Percentiles rank a stretch among this genome's conserved stretches.
phyloP scores from a whole-genome alignment of 805 yeast species.

The Yamadazyma sp. region DNA sequence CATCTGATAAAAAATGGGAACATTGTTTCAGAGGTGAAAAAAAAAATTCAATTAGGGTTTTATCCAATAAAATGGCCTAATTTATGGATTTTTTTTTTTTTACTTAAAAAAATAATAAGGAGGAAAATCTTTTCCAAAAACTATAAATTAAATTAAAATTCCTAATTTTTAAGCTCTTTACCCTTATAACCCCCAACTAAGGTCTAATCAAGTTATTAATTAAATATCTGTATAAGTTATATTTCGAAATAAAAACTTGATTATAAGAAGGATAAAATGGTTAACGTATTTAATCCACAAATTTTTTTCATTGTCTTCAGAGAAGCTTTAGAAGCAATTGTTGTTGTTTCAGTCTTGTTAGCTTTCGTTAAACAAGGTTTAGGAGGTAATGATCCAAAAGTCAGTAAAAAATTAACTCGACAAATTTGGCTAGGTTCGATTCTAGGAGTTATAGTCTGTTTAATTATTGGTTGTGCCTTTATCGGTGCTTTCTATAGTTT shows the following conservation, averaged over 20 bases:
- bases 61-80: too few relatives aligned
- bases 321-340: constrained; percentile 90
- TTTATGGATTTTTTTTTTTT: too few relatives aligned
- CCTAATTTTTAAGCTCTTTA: too few relatives aligned
- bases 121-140: too few relatives aligned
- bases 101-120: too few relatives aligned
- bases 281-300: constrained; percentile 61
- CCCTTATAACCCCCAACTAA: constrained; percentile 9
- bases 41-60: too few relatives aligned
- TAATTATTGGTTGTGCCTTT: constrained; percentile 85
- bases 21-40: too few relatives aligned
- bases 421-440: constrained; percentile 89
- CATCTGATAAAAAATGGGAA: too few relatives aligned
- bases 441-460: constrained; percentile 73
- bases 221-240: background rate
- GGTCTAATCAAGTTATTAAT: background rate
- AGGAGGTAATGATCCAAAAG: constrained; percentile 50
- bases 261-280: constrained; percentile 3
- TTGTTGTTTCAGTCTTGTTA: constrained; percentile 84
- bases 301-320: constrained; percentile 90
- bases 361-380: constrained; percentile 91
- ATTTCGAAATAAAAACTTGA: background rate
- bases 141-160: too few relatives aligned
- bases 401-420: constrained; percentile 59
- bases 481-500: constrained; percentile 88